A percentile compares a stretch with the other conserved stretches of the same genome.
Evolutionary conservation across 345 rosid species (phyloP).

Genomic region (Citrus unshiu): DNA sequence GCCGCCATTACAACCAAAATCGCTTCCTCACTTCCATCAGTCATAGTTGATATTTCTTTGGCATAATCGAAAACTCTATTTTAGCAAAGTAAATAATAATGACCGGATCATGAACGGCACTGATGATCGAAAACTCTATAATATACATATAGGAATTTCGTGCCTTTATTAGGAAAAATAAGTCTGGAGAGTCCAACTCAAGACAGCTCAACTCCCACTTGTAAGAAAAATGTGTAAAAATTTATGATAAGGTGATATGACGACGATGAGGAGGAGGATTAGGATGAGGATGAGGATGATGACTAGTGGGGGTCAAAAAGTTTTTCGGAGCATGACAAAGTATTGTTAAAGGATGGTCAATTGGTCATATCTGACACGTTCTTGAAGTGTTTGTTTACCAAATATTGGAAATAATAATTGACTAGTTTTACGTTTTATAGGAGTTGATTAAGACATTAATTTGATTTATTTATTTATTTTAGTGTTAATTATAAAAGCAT

Average conservation of each 20-base stretch:
- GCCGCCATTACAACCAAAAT: constrained; percentile 8
- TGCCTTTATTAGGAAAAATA: background rate
- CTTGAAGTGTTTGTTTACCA: no score
- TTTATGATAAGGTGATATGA: background rate
- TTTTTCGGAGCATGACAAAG: no score
- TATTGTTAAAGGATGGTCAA: no score
- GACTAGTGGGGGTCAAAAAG: no score
- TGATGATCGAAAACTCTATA: background rate
- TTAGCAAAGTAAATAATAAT: background rate
- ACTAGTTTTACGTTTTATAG: background rate
- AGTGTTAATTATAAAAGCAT: background rate
- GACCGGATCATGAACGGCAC: no score
- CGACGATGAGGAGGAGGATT: no score
- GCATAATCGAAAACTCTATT: background rate
- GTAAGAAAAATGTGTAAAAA: background rate
- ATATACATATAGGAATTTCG: background rate
- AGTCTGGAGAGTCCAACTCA: background rate
- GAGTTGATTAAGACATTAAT: background rate
- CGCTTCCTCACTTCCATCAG: background rate
- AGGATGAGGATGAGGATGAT: no score
- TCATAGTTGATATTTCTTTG: background rate
- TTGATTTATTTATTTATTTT: background rate
- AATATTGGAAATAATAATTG: no score
- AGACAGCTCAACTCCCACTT: background rate
- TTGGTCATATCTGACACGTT: no score